Evolutionary conservation across 768 basidiomycete species (phyloP).

Genomic region (Lactarius evosmus): DNA sequence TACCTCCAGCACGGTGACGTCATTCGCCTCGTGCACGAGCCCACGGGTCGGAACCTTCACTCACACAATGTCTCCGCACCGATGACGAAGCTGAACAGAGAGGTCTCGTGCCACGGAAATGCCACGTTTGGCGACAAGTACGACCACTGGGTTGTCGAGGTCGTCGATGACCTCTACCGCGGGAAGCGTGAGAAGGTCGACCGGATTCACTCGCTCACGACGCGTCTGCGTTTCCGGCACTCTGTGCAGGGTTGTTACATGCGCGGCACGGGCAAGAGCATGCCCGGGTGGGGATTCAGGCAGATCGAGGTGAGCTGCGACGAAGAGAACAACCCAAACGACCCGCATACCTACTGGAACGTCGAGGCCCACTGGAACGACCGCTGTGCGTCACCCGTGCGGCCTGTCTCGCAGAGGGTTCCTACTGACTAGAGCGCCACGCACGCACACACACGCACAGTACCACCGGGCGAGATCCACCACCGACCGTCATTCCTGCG

Average conservation of each 20-base stretch:
- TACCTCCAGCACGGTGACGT: slow-evolving; percentile 75
- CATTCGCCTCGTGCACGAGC: slow-evolving; percentile 74
- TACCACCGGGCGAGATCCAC: slow-evolving; percentile 75
- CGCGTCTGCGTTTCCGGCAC: slow-evolving; percentile 83
- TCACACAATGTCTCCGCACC: slow-evolving; percentile 88
- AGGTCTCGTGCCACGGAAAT: slow-evolving; percentile 95
- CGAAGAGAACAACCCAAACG: slow-evolving; percentile 76
- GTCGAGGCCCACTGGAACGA: slow-evolving; percentile 98
- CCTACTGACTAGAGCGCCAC: background rate
- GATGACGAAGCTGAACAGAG: slow-evolving; percentile 81
- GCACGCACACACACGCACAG: too few species aligned
- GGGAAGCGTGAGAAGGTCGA: slow-evolving; percentile 56
- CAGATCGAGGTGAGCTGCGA: slow-evolving; percentile 95
- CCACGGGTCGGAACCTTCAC: slow-evolving; percentile 90
- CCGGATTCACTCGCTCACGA: slow-evolving; percentile 86
- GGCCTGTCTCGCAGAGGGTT: background rate
- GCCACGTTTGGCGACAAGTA: slow-evolving; percentile 79
- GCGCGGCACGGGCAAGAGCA: slow-evolving; percentile 77
- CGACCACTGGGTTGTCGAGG: slow-evolving; percentile 91
- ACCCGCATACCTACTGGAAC: slow-evolving; percentile 95
- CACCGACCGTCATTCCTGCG: slow-evolving; percentile 90
- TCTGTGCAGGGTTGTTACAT: slow-evolving; percentile 78
- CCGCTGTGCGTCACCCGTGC: slow-evolving; percentile 65
- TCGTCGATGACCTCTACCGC: slow-evolving; percentile 83
- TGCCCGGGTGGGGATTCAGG: slow-evolving; percentile 99